Base-by-base conservation (phyloP, 257 asterid species). In the Gentiana macrophylla region DNA sequence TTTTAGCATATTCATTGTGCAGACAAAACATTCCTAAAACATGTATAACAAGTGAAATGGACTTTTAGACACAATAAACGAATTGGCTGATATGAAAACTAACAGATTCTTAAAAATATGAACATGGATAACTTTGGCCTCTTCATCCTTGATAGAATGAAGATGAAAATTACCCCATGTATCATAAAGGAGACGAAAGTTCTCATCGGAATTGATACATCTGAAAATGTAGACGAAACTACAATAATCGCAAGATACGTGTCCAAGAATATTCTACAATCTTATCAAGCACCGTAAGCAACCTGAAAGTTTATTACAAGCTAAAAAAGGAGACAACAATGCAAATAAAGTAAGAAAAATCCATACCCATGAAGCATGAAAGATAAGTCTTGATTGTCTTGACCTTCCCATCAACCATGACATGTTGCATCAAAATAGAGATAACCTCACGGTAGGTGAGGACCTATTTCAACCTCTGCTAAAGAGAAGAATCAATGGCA, bases 331-430 rank as follows among this genome's bases (percentile, higher is more conserved):
- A 41, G 6, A 5, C 46, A 41, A 5, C 35, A 35, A 36, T 5
- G 11, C 15, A 9, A 35, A 50, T 5, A 44, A 37, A 3, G 37
- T 35, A 41, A 47, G 11, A 49, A 43, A 5, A 8, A 49, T 9
- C 37, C 76, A 12, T 69, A 84, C 94, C 94, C 94, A 84, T 84
- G 61, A 84, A 84, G 35, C 94, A 89, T 61, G 90, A 60, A 52
- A 90, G 90, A 44, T 81, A 84, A 0, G 89, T 79, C 73, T 81
- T 84, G 64, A 81, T 89, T 8, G 94, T 84, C 79, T 84, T 78
- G 48, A 84, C 94, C 65, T 84, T 84, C 36, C 84, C 86, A 70
- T 84, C 94, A 59, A 84, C 90, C 15, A 74, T 84, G 62, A 84
- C 59, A 57, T 84, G 94, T 59, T 84, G 90, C 94, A 84, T 81